A percentile compares a stretch with the other conserved stretches of the same genome.
These are phyloP conservation scores for Pseudogymnoascus sp. DNA, from an alignment of 2,329 filamentous ascomycete species.

Conservation along the genomic window DNA sequence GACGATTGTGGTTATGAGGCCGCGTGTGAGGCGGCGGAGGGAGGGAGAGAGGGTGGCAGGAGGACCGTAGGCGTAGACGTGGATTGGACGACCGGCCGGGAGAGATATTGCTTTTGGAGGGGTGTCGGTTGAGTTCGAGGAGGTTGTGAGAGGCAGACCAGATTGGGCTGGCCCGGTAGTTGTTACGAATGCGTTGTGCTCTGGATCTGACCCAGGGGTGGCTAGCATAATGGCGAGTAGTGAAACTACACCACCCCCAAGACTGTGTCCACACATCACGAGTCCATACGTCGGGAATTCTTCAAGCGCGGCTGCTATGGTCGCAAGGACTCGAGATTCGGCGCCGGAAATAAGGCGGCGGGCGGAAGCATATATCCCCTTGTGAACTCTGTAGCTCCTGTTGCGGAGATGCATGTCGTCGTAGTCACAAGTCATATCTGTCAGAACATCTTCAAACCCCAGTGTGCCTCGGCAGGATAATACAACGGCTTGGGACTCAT, in stretches of 20 bases:
- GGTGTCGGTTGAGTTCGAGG: conserved; percentile 38
- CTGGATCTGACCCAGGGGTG: conserved; percentile 39
- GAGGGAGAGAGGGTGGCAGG: conserved; percentile 65
- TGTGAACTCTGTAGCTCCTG: conserved; percentile 47
- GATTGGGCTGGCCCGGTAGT: conserved; percentile 48
- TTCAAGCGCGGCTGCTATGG: conserved; percentile 44
- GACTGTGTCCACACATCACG: conserved; percentile 48
- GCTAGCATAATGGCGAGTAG: conserved; percentile 48
- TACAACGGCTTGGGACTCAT: conserved; percentile 49
- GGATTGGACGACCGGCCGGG: conserved; percentile 62
- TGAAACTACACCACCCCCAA: conserved; percentile 49
- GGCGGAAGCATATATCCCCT: conserved; percentile 50
- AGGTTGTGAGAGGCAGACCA: conserved; percentile 37
- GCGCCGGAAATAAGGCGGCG: conserved; percentile 42
- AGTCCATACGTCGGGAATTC: conserved; percentile 49
- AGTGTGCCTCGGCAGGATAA: conserved; percentile 49
- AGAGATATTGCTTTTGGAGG: conserved; percentile 40
- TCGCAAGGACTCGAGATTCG: conserved; percentile 44
- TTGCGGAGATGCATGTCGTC: conserved; percentile 43
- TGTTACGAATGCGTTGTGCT: conserved; percentile 43
- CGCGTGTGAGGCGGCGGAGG: conserved; percentile 62
- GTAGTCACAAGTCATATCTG: conserved; percentile 52
- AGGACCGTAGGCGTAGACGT: conserved; percentile 73
- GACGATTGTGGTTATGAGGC: conserved; percentile 67
- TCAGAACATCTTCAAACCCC: conserved; percentile 50